These are phyloP conservation scores for Cylindrodendrum hubeiense DNA, from an alignment of 2,329 filamentous ascomycete species.

Conservation along the genomic window DNA sequence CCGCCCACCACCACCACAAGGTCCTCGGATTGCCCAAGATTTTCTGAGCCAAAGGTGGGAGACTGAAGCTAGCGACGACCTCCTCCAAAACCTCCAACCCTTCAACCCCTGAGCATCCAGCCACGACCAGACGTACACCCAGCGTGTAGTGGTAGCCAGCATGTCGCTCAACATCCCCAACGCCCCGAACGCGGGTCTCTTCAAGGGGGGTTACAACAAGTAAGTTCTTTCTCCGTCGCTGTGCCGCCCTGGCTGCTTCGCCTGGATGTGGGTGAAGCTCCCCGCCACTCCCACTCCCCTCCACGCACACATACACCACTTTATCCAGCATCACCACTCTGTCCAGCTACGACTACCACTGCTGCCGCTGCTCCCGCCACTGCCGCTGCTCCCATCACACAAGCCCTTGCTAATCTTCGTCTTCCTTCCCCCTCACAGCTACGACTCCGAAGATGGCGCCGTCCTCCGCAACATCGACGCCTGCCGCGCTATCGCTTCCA, in stretches of 20 bases:
- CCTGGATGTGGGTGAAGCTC: constrained; percentile 34
- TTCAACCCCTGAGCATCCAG: constrained; percentile 31
- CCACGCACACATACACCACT: constrained; percentile 22
- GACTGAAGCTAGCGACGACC: constrained; percentile 35
- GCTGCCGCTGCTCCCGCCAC: not conserved
- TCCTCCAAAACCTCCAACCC: constrained; percentile 29
- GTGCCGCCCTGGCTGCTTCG: constrained; percentile 32
- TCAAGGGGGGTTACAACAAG: constrained; percentile 98
- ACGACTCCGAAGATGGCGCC: constrained; percentile 98
- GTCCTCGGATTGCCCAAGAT: constrained; percentile 42
- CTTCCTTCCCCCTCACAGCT: constrained; percentile 66
- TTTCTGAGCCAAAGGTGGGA: constrained; percentile 34
- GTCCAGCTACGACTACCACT: constrained; percentile 7
- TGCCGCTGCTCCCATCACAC: not conserved
- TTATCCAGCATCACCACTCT: constrained; percentile 11
- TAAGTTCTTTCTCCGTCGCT: constrained; percentile 60
- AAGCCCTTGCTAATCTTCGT: constrained; percentile 8
- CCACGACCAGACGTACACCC: constrained; percentile 33
- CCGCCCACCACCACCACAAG: constrained; percentile 36
- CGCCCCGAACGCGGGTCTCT: constrained; percentile 92
- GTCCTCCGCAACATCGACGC: constrained; percentile 99
- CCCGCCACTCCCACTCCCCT: constrained; percentile 44
- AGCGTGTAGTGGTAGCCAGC: constrained; percentile 42
- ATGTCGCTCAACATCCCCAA: constrained; percentile 98
- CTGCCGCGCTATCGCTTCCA: constrained; percentile 94